These are phyloP conservation scores for Trichoderma afroharzianum DNA, from an alignment of 2,329 filamentous ascomycete genomes.

Conservation along the genomic window DNA sequence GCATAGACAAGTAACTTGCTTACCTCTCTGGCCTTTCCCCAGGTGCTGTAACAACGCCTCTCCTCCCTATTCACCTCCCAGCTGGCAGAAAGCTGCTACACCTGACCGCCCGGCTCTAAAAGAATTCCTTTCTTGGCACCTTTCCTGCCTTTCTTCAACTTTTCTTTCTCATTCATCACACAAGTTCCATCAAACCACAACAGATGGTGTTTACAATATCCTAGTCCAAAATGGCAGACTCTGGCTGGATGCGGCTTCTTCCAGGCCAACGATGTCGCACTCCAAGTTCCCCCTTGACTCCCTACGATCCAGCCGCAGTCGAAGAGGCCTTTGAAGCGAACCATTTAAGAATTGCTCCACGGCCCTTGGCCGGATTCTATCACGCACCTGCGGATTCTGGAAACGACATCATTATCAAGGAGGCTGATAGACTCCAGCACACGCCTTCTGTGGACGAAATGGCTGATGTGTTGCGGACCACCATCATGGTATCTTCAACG, in stretches of 20 bases:
- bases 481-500: slow-evolving; percentile 37
- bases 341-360: not conserved
- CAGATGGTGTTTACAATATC: too few species aligned
- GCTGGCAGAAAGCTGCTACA: not conserved
- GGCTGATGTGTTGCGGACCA: slow-evolving; percentile 41
- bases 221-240: slow-evolving; percentile 22
- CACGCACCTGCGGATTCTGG: not conserved
- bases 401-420: slow-evolving; percentile 21
- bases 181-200: not conserved
- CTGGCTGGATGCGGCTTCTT: slow-evolving; percentile 26
- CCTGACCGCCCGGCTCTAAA: not conserved
- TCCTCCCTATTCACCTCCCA: not conserved
- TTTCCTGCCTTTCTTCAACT: not conserved
- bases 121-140: not conserved
- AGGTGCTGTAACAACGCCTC: not conserved
- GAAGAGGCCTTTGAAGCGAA: not conserved
- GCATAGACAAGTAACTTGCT: not conserved
- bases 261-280: slow-evolving; percentile 25
- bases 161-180: not conserved
- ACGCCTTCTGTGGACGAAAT: slow-evolving; percentile 44
- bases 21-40: not conserved
- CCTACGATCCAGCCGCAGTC: not conserved
- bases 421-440: slow-evolving; percentile 31
- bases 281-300: slow-evolving; percentile 17
- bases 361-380: not conserved